Evolutionary conservation across 2,329 filamentous ascomycete species (phyloP).

Genomic region (Aspergillus pseudotamarii): DNA sequence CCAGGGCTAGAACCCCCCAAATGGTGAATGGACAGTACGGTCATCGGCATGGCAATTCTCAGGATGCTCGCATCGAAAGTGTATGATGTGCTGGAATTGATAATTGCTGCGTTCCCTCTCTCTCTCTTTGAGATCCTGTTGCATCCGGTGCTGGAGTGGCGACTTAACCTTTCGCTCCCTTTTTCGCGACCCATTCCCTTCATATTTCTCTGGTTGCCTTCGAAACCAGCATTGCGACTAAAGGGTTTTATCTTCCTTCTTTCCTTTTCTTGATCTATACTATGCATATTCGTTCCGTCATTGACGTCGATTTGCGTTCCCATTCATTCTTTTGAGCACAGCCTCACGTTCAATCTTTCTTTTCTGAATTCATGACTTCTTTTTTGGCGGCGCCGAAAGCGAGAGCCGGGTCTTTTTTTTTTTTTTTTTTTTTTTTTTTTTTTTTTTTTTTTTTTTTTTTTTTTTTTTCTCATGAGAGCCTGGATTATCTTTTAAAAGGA

Average conservation of each 20-base stretch:
- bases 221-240: background rate
- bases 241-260: background rate
- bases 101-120: background rate
- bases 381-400: background rate
- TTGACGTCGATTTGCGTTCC: background rate
- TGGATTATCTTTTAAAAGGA: background rate
- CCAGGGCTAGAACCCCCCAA: constrained; percentile 29
- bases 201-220: background rate
- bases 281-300: background rate
- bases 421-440: background rate
- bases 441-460: background rate
- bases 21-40: constrained; percentile 32
- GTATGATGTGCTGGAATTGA: constrained; percentile 12
- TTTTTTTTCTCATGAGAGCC: background rate
- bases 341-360: background rate
- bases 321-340: background rate
- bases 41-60: constrained; percentile 36
- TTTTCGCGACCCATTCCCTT: background rate
- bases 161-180: background rate
- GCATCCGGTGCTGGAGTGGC: background rate
- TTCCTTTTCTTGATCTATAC: background rate
- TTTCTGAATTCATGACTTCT: background rate
- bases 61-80: constrained; percentile 36
- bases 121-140: background rate
- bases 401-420: background rate